phyloP scores from a whole-genome alignment of 805 yeast species.

The Starmerella asiatica region DNA sequence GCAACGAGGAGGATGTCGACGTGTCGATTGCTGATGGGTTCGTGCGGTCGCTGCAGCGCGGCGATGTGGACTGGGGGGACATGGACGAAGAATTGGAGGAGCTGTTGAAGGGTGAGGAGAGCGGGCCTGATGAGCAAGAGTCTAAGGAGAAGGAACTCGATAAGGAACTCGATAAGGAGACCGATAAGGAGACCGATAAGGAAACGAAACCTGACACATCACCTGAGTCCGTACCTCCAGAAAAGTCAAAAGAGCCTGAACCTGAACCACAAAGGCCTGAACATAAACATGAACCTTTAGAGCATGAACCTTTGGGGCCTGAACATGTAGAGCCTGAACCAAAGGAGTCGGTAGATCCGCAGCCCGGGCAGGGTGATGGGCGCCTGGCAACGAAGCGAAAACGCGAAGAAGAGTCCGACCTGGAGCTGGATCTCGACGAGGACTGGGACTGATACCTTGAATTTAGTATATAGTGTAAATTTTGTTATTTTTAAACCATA shows the following conservation, averaged over 20 bases:
- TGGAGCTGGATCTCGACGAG: slow-evolving; percentile 14
- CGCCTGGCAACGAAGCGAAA: slow-evolving; percentile 1
- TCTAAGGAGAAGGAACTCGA: slow-evolving; percentile 5
- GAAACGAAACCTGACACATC: neutral
- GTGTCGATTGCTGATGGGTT: slow-evolving; percentile 34
- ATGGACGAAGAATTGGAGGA: slow-evolving; percentile 46
- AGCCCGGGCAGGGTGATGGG: too few species aligned
- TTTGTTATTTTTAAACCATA: too few species aligned
- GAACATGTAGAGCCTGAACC: too few species aligned
- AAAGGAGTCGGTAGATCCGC: too few species aligned
- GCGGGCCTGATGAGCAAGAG: slow-evolving; percentile 17
- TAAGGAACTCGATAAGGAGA: neutral
- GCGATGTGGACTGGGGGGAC: slow-evolving; percentile 35
- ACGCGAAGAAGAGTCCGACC: slow-evolving; percentile 6
- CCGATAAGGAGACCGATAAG: neutral
- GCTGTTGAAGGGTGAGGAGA: slow-evolving; percentile 29
- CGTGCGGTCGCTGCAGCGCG: slow-evolving; percentile 21
- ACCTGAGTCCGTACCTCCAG: too few species aligned
- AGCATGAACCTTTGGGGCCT: too few species aligned
- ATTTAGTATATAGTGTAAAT: neutral
- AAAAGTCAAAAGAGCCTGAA: too few species aligned
- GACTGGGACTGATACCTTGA: slow-evolving; percentile 21
- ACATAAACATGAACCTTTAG: too few species aligned
- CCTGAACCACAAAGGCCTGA: too few species aligned
- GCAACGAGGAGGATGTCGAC: slow-evolving; percentile 33